A percentile compares a stretch with the other conserved stretches of the same genome.
These are phyloP conservation scores for Aspergillus pseudotamarii DNA, from an alignment of 2,329 filamentous ascomycete species.

Conservation along the genomic window DNA sequence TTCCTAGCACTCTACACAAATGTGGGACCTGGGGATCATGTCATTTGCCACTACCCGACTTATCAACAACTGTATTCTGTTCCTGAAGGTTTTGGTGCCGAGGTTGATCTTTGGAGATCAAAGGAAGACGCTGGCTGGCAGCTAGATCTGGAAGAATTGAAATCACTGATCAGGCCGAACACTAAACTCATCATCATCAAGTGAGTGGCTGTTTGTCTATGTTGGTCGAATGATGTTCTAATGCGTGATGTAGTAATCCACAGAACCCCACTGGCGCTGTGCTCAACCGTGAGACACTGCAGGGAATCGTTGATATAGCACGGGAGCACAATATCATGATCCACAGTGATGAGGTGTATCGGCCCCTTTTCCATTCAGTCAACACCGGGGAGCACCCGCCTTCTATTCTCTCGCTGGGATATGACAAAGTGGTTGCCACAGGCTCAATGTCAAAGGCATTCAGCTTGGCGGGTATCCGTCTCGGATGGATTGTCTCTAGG, in stretches of 20 bases:
- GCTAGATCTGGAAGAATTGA: constrained; percentile 68
- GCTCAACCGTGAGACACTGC: constrained; percentile 62
- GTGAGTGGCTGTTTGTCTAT: constrained; percentile 22
- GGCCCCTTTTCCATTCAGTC: constrained; percentile 72
- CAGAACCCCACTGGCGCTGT: constrained; percentile 80
- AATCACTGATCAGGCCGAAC: constrained; percentile 57
- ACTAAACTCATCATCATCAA: constrained; percentile 66
- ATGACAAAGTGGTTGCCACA: constrained; percentile 67
- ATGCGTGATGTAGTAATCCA: constrained; percentile 58
- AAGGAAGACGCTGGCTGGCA: constrained; percentile 66
- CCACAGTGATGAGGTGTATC: constrained; percentile 78
- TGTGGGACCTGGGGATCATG: constrained; percentile 74
- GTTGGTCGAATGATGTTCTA: neutral
- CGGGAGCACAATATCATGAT: constrained; percentile 64
- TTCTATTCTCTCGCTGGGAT: constrained; percentile 69
- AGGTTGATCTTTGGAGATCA: constrained; percentile 76
- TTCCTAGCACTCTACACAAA: constrained; percentile 76
- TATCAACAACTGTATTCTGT: constrained; percentile 84
- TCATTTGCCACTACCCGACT: constrained; percentile 83
- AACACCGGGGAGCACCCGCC: constrained; percentile 55
- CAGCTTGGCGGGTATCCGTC: constrained; percentile 72
- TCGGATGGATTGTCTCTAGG: constrained; percentile 75
- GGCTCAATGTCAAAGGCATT: constrained; percentile 84
- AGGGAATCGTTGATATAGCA: constrained; percentile 65
- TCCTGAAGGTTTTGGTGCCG: constrained; percentile 72